Evolutionary conservation across 768 basidiomycete species (phyloP), one percentile per base, ranked within the genome.

Genomic region (Tulasnella sp.): DNA sequence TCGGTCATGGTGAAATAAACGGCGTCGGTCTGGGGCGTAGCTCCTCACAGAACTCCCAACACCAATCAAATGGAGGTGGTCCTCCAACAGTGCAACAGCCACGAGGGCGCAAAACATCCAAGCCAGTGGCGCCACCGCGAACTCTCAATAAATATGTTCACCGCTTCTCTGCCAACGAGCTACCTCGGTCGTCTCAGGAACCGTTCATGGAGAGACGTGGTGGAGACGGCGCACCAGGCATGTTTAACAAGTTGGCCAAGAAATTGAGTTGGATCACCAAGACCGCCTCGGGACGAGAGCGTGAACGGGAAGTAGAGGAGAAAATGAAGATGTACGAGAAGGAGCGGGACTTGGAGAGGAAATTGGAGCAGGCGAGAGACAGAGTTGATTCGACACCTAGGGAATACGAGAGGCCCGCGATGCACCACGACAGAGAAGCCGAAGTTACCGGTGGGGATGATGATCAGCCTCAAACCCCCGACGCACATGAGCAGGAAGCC

Each of bases 221-320:
- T 42, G 41, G 25, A n/a, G 54, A 55, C 15, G 17, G 21, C 19
- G 19, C 49, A 19, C 17, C 19, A 5, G 57, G 57, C 9, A 46
- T 59, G n/a, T 10, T 59, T 4, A 42, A 42, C 11, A 59, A 59
- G 22, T 25, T 59, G 46, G 57, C 19, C 25, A 59, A 59, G 57
- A 59, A 59, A 45, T 42, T 59, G n/a, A 59, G 57, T 43, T 59
- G 49, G 57, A 50, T 59, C 29, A 25, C 57, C 21, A 50, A 59
- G 57, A 59, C 30, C 24, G 45, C 27, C 27, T 25, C 31, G 48
- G 57, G 49, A 30, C 27, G 45, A 42, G 57, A 59, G 29, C 44
- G 57, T 19, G 57, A 59, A n/a, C n/a, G n/a, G 15, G 46, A 59
- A 21, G 57, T 59, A 19, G 57, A 50, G 22, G 57, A 59, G 57